Conservation (phyloP, 345 rosid genomes). For the Syzygium grande region DNA sequence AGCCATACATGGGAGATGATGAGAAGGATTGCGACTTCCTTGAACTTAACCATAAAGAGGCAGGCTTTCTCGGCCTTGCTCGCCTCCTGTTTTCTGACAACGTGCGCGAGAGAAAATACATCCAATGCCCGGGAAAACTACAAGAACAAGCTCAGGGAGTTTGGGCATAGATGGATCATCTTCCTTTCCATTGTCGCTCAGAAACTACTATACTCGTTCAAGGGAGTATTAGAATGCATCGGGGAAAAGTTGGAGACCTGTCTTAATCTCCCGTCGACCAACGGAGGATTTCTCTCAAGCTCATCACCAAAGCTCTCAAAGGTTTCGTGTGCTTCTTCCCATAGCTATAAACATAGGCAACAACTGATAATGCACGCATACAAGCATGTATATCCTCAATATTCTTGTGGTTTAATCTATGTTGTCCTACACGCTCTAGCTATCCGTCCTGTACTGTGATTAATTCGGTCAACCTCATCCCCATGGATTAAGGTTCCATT, state of each 20-base stretch:
- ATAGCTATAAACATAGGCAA: neutral
- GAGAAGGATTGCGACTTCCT: constrained; percentile 1
- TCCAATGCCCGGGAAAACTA: constrained; percentile 1
- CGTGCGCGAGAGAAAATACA: constrained; percentile 7
- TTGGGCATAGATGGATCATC: constrained; percentile 38
- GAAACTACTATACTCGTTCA: constrained; percentile 17
- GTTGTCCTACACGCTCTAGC: neutral
- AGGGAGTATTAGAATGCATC: constrained; percentile 3
- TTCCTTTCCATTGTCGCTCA: constrained; percentile 36
- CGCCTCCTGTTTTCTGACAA: constrained; percentile 21
- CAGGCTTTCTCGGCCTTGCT: constrained; percentile 25
- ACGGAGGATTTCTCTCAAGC: constrained; percentile 29
- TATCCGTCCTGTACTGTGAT: too few relatives aligned
- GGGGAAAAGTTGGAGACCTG: constrained; percentile 19
- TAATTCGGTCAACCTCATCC: neutral
- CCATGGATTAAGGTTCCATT: neutral
- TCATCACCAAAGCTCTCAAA: constrained; percentile 17
- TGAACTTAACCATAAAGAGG: constrained; percentile 26
- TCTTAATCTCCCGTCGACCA: constrained; percentile 33
- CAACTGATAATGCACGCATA: neutral
- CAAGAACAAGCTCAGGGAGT: neutral
- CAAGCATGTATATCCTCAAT: neutral
- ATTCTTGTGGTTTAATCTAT: accelerated
- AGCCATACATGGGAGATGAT: neutral
- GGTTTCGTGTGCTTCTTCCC: constrained; percentile 10